A percentile compares a stretch with the other conserved stretches of the same genome.
These are phyloP conservation scores for Crepidotus variabilis DNA, from an alignment of 768 basidiomycete species.

Conservation along the genomic window DNA sequence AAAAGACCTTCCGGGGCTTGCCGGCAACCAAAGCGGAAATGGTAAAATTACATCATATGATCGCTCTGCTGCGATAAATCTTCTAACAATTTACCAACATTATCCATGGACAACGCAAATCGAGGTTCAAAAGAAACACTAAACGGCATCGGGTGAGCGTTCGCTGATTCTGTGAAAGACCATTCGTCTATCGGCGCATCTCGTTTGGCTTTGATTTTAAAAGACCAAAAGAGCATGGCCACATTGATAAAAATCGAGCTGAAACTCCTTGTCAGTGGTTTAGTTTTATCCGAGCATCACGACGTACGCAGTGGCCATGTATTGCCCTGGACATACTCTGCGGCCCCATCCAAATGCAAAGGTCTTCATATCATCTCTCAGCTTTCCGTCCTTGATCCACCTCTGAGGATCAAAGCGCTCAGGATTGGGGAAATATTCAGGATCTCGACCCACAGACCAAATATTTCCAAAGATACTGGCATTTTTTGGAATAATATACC, in stretches of 20 bases:
- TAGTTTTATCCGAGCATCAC: no score
- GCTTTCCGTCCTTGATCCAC: slow-evolving; percentile 43
- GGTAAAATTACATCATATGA: no score
- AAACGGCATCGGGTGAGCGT: slow-evolving; percentile 63
- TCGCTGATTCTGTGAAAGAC: slow-evolving; percentile 61
- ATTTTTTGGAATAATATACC: slow-evolving; percentile 51
- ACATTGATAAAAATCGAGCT: slow-evolving; percentile 67
- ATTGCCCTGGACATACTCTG: slow-evolving; percentile 63
- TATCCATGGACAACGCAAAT: not conserved
- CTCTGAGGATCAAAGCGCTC: slow-evolving; percentile 54
- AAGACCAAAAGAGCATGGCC: slow-evolving; percentile 63
- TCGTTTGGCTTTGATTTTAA: slow-evolving; percentile 49
- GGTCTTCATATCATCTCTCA: slow-evolving; percentile 48
- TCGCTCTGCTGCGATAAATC: no score
- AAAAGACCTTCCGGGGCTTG: no score
- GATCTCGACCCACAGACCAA: slow-evolving; percentile 59
- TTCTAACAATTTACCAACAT: not conserved
- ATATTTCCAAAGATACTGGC: slow-evolving; percentile 56
- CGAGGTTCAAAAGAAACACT: slow-evolving; percentile 49
- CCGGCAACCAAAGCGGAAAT: no score
- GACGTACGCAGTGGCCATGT: slow-evolving; percentile 45
- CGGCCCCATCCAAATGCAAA: slow-evolving; percentile 54
- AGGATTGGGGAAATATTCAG: slow-evolving; percentile 51
- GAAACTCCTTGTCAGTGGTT: not conserved
- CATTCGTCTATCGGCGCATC: slow-evolving; percentile 53